Evolutionary conservation across 2,329 filamentous ascomycete genomes (phyloP), one percentile per base, ranked within the genome.

Genomic region (Claviceps purpurea): DNA sequence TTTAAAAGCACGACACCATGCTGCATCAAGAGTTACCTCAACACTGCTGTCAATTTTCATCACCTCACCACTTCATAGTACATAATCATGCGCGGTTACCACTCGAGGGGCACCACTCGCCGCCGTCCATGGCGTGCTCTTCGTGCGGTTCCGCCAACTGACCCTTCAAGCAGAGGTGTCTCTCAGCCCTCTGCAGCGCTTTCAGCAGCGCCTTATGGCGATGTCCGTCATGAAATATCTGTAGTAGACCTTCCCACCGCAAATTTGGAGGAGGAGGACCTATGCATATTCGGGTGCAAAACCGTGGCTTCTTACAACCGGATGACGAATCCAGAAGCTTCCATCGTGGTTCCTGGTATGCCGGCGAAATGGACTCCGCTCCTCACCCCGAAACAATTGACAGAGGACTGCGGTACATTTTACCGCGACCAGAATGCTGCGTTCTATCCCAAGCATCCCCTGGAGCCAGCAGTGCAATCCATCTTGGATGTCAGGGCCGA

Each of bases 391-490:
- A 56, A 52, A 16, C 56, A 62, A 39, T 62, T 78, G 10, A 37
- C 5, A 2, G 61, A 73, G 57, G 79, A 82, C 55, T 59, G 55
- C 7, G 75, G 74, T 2, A 57, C 65, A 0, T 81, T 74, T 57
- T 79, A 70, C 54, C 74, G 76, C 3, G 78, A 82, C 57, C 60
- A 65, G 3, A 82, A 82, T 54, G 72, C 76, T 0, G 75, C 75
- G 0, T 67, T 65, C 3, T 77, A 67, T 51, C 71, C 76, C 2
- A 57, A 59, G 3, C 72, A 78, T 57, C 76, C 77, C 0, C 65
- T 74, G 20, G 75, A 79, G 51, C 72, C 78, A 1, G 68, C 73
- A 0, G 66, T 78, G 6, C 57, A 68, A 26, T 67, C 73, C 1
- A 55, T 75, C 1, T 59, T 67, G 59, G 55, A 51, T 44, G 60